phyloP scores from a whole-genome alignment of 225 moss, liverwort and hornwort species.

The Lunularia cruciata region DNA sequence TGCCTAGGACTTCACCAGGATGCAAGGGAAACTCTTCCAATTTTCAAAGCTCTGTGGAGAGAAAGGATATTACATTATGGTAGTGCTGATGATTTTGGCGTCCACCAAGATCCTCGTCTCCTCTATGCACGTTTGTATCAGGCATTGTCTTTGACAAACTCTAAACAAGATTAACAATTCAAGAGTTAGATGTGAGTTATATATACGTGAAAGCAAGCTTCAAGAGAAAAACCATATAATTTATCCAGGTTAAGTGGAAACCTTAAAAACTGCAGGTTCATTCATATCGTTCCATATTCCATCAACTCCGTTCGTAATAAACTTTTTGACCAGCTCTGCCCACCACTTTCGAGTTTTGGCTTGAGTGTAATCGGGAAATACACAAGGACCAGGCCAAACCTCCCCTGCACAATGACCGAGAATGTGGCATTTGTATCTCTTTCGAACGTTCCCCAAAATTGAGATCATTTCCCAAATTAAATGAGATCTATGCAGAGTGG shows the following conservation, averaged over 20 bases:
- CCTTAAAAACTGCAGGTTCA: constrained; percentile 92
- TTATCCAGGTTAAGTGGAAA: no score
- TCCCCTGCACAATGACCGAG: constrained; percentile 73
- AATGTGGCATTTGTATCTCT: no score
- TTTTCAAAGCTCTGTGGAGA: neutral
- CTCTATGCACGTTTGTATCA: constrained; percentile 64
- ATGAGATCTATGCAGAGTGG: neutral
- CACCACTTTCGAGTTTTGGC: constrained; percentile 73
- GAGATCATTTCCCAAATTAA: no score
- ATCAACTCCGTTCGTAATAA: constrained; percentile 59
- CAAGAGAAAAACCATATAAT: no score
- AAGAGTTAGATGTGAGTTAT: no score
- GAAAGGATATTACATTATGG: constrained; percentile 60
- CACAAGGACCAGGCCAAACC: constrained; percentile 82
- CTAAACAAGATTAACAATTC: constrained; percentile 24
- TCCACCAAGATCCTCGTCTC: constrained; percentile 87
- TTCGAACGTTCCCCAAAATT: no score
- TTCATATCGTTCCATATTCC: constrained; percentile 99
- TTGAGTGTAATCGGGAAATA: constrained; percentile 78
- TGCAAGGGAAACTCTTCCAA: neutral
- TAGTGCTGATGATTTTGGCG: constrained; percentile 66
- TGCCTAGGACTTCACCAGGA: neutral
- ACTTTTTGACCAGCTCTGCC: constrained; percentile 66
- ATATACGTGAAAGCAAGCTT: no score
- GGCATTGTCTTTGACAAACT: constrained; percentile 92